Evolutionary conservation across 1,284 basidiomycete genomes (phyloP).

Genomic region (Pseudomicrostroma phylloplanum): DNA sequence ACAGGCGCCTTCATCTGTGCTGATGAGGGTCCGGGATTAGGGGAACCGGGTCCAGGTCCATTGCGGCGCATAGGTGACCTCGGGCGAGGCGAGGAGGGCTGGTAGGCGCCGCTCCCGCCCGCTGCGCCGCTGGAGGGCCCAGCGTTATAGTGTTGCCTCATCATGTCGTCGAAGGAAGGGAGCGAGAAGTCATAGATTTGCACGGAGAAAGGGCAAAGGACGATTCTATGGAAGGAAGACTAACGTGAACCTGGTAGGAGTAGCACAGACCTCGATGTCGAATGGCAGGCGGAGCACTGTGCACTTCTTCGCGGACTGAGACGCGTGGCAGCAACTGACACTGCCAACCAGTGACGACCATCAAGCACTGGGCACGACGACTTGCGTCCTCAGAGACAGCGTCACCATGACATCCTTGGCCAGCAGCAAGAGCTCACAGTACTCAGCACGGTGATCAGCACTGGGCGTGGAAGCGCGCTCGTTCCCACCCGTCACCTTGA

Average conservation of each 20-base stretch:
- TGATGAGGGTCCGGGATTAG: not conserved
- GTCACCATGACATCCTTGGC: too few species aligned
- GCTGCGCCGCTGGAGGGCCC: not conserved
- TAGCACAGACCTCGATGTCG: too few species aligned
- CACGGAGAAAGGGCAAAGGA: not conserved
- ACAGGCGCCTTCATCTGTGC: not conserved
- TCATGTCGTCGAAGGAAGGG: not conserved
- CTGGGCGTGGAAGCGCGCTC: too few species aligned
- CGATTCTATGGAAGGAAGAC: not conserved
- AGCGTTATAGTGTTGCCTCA: not conserved
- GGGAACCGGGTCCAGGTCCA: not conserved
- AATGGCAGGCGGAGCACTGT: too few species aligned
- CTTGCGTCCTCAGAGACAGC: too few species aligned
- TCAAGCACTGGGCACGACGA: too few species aligned
- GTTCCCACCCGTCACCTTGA: too few species aligned
- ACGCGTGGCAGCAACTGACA: too few species aligned
- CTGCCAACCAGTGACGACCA: too few species aligned
- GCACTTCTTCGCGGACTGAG: too few species aligned
- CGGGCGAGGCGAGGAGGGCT: not conserved
- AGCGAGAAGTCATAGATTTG: not conserved
- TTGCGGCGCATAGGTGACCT: not conserved
- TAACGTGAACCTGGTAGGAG: not conserved
- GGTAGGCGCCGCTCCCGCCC: not conserved
- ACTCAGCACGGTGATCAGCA: too few species aligned
- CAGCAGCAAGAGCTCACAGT: too few species aligned